Evolutionary conservation across 768 basidiomycete genomes (phyloP), one percentile per base, ranked within the genome.

Genomic region (Grammothele lineata): DNA sequence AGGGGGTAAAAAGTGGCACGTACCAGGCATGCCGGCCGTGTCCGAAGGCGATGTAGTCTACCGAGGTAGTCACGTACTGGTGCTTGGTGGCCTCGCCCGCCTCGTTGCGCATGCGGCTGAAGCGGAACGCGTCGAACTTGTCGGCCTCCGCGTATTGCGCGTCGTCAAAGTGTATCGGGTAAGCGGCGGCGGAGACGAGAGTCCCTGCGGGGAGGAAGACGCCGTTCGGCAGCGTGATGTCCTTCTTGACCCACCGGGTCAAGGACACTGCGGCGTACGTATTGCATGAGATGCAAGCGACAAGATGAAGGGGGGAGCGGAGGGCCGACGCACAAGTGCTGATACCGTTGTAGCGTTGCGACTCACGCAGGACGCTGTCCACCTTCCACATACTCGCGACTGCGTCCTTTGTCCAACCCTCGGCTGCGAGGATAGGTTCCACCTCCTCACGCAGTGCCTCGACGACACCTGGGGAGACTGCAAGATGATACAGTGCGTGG

Each of bases 181-280:
- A 45, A 12, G 56, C 34, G 0, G 71, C 56, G 2, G 66, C 56
- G 10, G 59, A 53, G 7, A 76, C 47, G 23, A 63, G 56, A 0
- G 69, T 66, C 3, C 70, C 72, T 25, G 60, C 57, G 3, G 73
- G 74, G 11, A 77, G 50, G 35, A 55, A 50, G 1, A 66, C 69
- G 6, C 73, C 74, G 54, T 77, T 67, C 2, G 71, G 72, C 44
- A 78, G 69, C 1, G 65, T 70, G 55, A 68, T 69, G 34, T 72
- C 69, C 43, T 66, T 59, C 22, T 67, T 38, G 2, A 63, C 65
- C 30, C 56, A 60, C 4, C 74, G 67, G 11, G 53, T 44, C 32
- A 72, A 50, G 7, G 35, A 33, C 7, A 57, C 70, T 66, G 40
- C 3, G 19, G 19, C 37, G 2, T 14, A 24, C 27, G 5, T 17